These are phyloP conservation scores for Lipomyces orientalis DNA, from an alignment of 805 yeast species.

Conservation along the genomic window DNA sequence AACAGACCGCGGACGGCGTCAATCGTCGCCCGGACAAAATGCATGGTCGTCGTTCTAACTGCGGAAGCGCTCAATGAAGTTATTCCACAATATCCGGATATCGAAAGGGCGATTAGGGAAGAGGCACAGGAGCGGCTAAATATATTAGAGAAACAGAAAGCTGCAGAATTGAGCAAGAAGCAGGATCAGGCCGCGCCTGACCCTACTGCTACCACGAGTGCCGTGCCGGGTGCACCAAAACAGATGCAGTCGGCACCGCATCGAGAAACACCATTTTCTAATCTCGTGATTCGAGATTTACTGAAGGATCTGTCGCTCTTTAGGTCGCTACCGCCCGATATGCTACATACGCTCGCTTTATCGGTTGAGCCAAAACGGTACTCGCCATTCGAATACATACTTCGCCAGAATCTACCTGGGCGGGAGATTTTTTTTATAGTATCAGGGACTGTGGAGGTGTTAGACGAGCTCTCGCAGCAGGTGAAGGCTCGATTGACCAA, in stretches of 20 bases:
- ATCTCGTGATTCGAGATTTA: slow-evolving; percentile 55
- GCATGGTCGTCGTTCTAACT: slow-evolving; percentile 70
- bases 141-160: slow-evolving; percentile 66
- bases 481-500: slow-evolving; percentile 63
- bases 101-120: slow-evolving; percentile 72
- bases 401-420: slow-evolving; percentile 64
- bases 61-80: slow-evolving; percentile 65
- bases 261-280: slow-evolving; percentile 22
- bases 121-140: slow-evolving; percentile 80
- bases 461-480: slow-evolving; percentile 52
- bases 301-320: slow-evolving; percentile 65
- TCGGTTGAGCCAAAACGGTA: slow-evolving; percentile 62
- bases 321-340: slow-evolving; percentile 59
- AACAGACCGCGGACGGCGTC: slow-evolving; percentile 81
- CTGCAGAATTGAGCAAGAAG: not conserved
- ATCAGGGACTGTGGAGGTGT: slow-evolving; percentile 72
- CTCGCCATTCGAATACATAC: slow-evolving; percentile 64
- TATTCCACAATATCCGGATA: slow-evolving; percentile 64
- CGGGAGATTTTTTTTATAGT: slow-evolving; percentile 70
- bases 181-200: not conserved
- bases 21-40: slow-evolving; percentile 70
- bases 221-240: slow-evolving; percentile 9
- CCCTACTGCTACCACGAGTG: not conserved
- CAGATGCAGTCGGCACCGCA: not conserved
- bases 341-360: slow-evolving; percentile 68